Base-by-base conservation (phyloP, 2,329 filamentous ascomycete genomes). In the Ilyonectria robusta region DNA sequence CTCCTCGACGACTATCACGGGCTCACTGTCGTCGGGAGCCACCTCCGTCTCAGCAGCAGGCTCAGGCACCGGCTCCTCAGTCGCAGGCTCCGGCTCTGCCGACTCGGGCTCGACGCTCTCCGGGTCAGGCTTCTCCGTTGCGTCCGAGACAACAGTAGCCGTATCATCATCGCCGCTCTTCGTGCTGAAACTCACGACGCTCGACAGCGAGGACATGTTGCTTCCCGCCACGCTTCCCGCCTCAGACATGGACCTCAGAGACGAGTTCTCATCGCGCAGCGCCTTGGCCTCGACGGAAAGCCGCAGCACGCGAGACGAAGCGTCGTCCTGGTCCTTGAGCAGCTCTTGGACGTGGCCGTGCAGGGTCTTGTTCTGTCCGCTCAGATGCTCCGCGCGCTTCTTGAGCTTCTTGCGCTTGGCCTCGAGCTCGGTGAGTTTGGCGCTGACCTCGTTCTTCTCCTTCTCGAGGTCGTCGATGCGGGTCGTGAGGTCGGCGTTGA, bases 271-370 rank as follows among this genome's bases (percentile, higher is more conserved):
- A 0, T 66, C 66, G 3, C 74, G 69, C 29, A 77, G 54, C 10
- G 55, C 67, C 31, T 70, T 66, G 10, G 70, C 63, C 58, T 77
- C 75, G 17, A 72, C 71, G 2, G 72, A 61, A 6, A 77, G 63
- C n/a, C 72, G 37, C 54, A 75, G 44, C 5, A 77, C 70, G 19
- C 74, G 70, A 0, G 75, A 73, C 1, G 69, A 64, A 4, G 59
- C 44, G 29, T 77, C 75, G 23, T 76, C 75, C 21, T 77, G 75
- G 0, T 77, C 71, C 13, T 53, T 62, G 37, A 76, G 19, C 8
- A 77, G 19, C 0, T 69, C 69, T 11, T 59, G 53, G 2, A 77
- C 63, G 23, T 77, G 70, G n/a, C 64, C 59, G 15, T 65, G 63
- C 7, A 75, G 51, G 29, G 46, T 65, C 21, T 70, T 71, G 15